Conservation (phyloP, 768 basidiomycete species). For the Suillus discolor region DNA sequence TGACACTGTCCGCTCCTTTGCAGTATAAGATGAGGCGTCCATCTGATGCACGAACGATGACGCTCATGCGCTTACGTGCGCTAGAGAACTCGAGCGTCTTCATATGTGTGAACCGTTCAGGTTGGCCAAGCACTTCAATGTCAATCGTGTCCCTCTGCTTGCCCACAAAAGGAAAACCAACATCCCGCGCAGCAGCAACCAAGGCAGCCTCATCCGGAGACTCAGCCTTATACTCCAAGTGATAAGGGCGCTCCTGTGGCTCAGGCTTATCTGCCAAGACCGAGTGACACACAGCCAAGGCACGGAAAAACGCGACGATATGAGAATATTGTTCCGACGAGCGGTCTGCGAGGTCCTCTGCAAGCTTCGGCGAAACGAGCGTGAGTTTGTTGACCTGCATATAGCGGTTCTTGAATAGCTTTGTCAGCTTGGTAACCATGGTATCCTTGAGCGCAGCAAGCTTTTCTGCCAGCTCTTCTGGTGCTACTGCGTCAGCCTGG, state of each 20-base stretch:
- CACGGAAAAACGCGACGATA: slow-evolving; percentile 89
- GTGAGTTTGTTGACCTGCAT: slow-evolving; percentile 81
- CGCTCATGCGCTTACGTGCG: slow-evolving; percentile 94
- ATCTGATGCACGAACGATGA: slow-evolving; percentile 83
- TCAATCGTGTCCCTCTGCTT: slow-evolving; percentile 76
- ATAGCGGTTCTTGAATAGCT: slow-evolving; percentile 87
- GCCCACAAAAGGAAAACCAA: slow-evolving; percentile 87
- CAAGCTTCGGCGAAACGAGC: slow-evolving; percentile 84
- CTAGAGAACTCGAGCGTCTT: slow-evolving; percentile 93
- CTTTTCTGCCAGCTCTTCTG: slow-evolving; percentile 69
- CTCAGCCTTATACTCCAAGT: slow-evolving; percentile 92
- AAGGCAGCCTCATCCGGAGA: slow-evolving; percentile 95
- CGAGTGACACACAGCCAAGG: slow-evolving; percentile 90
- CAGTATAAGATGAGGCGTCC: slow-evolving; percentile 83
- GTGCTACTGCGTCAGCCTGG: slow-evolving; percentile 61
- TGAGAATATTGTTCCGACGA: slow-evolving; percentile 60
- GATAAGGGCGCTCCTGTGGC: slow-evolving; percentile 57
- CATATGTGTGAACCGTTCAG: slow-evolving; percentile 78
- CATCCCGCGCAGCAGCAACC: slow-evolving; percentile 89
- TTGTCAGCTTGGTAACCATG: slow-evolving; percentile 79
- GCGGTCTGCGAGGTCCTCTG: slow-evolving; percentile 71
- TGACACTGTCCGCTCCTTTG: slow-evolving; percentile 97
- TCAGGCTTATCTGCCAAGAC: slow-evolving; percentile 83
- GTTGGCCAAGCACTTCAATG: slow-evolving; percentile 90
- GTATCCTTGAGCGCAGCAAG: slow-evolving; percentile 65